Evolutionary conservation across 2,329 filamentous ascomycete species (phyloP).

Genomic region (Volutella citrinella): DNA sequence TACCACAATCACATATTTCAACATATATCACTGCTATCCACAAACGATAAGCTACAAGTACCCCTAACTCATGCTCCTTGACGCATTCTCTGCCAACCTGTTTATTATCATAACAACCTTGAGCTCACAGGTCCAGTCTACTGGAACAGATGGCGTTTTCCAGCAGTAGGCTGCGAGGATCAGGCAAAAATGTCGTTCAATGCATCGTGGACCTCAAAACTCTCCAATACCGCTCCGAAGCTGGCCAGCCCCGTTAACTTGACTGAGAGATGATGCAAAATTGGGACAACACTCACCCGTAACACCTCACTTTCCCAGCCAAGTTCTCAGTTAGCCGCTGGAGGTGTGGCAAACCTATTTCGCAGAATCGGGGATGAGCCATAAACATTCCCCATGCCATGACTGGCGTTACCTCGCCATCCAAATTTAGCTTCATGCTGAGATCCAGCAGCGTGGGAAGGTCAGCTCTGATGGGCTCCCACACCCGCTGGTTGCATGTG

Average conservation of each 20-base stretch:
- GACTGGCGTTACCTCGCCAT: constrained; percentile 89
- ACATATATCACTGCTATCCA: too few species aligned
- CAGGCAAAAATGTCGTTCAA: too few species aligned
- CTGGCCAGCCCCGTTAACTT: too few species aligned
- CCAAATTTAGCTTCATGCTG: constrained; percentile 76
- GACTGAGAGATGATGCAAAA: too few species aligned
- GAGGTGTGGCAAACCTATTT: constrained; percentile 68
- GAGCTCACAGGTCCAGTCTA: too few species aligned
- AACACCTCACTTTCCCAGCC: constrained; percentile 80
- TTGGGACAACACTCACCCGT: constrained; percentile 79
- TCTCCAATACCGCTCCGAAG: constrained; percentile 63
- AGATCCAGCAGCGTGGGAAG: constrained; percentile 80
- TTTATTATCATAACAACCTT: too few species aligned
- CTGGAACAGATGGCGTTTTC: constrained; percentile 52
- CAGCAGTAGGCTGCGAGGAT: too few species aligned
- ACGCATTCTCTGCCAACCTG: too few species aligned
- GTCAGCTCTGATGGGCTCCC: constrained; percentile 73
- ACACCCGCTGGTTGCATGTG: constrained; percentile 63
- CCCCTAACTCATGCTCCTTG: too few species aligned
- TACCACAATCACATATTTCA: too few species aligned
- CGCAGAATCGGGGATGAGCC: constrained; percentile 64
- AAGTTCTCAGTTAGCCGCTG: constrained; percentile 70
- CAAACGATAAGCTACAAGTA: too few species aligned
- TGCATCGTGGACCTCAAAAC: constrained; percentile 75
- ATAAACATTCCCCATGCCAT: constrained; percentile 90